These are phyloP conservation scores for Colletotrichum sansevieriae DNA, from an alignment of 2,329 filamentous ascomycete genomes.

Conservation along the genomic window DNA sequence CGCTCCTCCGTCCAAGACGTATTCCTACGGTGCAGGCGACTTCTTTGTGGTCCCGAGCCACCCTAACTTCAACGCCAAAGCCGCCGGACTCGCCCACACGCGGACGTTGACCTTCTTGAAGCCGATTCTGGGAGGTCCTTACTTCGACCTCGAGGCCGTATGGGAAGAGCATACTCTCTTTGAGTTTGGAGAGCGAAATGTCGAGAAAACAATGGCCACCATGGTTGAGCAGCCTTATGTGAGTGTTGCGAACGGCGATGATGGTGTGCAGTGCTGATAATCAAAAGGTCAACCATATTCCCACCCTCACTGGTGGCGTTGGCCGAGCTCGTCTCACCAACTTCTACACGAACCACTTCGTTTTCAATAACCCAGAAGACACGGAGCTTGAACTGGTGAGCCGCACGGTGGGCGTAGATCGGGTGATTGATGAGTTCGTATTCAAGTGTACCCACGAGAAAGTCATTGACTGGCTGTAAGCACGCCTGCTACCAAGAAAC, in stretches of 20 bases:
- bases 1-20: conserved; percentile 43
- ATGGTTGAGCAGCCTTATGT: conserved; percentile 86
- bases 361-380: conserved; percentile 79
- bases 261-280: not conserved
- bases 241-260: conserved; percentile 48
- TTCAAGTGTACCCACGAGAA: conserved; percentile 73
- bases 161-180: conserved; percentile 84
- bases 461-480: conserved; percentile 78
- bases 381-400: conserved; percentile 77
- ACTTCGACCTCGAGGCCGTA: conserved; percentile 80
- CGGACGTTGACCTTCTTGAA: conserved; percentile 76
- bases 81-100: conserved; percentile 74
- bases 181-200: conserved; percentile 77
- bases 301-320: conserved; percentile 74
- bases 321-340: conserved; percentile 71
- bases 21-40: conserved; percentile 57
- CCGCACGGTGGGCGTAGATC: conserved; percentile 78
- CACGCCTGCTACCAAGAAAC: conserved; percentile 31
- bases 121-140: conserved; percentile 70
- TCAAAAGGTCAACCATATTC: conserved; percentile 36
- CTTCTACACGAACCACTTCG: conserved; percentile 82
- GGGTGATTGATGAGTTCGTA: conserved; percentile 79
- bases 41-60: conserved; percentile 64
- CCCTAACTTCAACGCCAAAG: conserved; percentile 62
- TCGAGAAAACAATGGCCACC: conserved; percentile 82